phyloP scores from a whole-genome alignment of 768 basidiomycete genomes.

The Boletus insuetus region DNA sequence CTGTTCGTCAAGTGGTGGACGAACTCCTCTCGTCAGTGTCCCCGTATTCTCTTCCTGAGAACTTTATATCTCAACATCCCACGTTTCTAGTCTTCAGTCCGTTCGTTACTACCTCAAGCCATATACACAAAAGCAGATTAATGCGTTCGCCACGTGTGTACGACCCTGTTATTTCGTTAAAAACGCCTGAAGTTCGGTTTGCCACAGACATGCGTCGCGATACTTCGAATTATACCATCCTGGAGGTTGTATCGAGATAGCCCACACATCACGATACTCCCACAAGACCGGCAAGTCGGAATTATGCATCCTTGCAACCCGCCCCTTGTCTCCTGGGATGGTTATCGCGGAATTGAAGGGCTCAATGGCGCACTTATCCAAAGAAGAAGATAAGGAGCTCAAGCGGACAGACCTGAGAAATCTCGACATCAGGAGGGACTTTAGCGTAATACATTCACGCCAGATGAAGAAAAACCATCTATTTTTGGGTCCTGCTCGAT shows the following conservation, averaged over 20 bases:
- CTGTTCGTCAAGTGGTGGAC: conserved; percentile 72
- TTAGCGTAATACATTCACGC: conserved; percentile 88
- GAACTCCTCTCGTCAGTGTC: conserved; percentile 68
- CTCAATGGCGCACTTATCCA: conserved; percentile 85
- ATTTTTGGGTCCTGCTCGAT: conserved; percentile 87
- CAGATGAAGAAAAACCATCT: conserved; percentile 91
- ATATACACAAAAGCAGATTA: conserved; percentile 82
- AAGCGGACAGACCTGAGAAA: conserved; percentile 74
- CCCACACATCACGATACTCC: conserved; percentile 84
- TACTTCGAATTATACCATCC: conserved; percentile 88
- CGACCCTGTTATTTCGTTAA: conserved; percentile 24
- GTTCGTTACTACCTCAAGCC: conserved; percentile 75
- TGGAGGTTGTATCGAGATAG: conserved; percentile 80
- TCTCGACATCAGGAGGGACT: conserved; percentile 77
- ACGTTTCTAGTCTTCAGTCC: conserved; percentile 54
- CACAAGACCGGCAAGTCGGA: conserved; percentile 88
- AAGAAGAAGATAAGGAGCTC: conserved; percentile 82
- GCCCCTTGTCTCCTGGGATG: conserved; percentile 59
- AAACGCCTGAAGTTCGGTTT: conserved; percentile 27
- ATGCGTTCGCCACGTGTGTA: conserved; percentile 89
- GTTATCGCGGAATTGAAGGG: conserved; percentile 87
- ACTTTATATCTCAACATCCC: conserved; percentile 14
- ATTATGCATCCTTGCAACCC: conserved; percentile 82
- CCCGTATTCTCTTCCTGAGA: conserved; percentile 16
- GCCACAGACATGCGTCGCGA: conserved; percentile 74